A percentile compares a stretch with the other conserved stretches of the same genome.
phyloP scores from a whole-genome alignment of 2,329 filamentous ascomycete genomes.

The Chaetomiaceae sp. region DNA sequence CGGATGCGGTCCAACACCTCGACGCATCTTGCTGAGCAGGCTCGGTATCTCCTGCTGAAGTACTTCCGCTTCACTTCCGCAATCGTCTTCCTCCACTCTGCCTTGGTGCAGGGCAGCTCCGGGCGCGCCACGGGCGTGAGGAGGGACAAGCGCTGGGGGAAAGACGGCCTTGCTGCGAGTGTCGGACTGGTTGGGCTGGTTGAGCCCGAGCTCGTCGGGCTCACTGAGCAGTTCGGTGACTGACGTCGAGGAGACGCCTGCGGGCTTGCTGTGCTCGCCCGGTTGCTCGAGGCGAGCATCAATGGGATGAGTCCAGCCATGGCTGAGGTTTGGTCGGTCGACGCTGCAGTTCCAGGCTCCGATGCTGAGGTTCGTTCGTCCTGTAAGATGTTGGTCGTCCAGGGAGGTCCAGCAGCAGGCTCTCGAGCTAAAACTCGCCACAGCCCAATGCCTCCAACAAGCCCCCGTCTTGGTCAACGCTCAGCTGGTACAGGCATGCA shows the following conservation, averaged over 20 bases:
- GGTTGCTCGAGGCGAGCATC: slow-evolving; percentile 24
- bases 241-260: slow-evolving; percentile 6
- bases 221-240: slow-evolving; percentile 3
- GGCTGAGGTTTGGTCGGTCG: slow-evolving; percentile 9
- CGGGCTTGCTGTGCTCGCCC: slow-evolving; percentile 14
- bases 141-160: slow-evolving; percentile 22
- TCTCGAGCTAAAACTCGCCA: slow-evolving; percentile 14
- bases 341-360: background rate
- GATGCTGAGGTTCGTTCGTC: too few relatives aligned
- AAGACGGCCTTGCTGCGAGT: slow-evolving; percentile 16
- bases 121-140: slow-evolving; percentile 17
- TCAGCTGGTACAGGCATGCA: slow-evolving; percentile 13
- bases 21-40: slow-evolving; percentile 46
- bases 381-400: background rate
- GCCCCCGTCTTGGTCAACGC: background rate
- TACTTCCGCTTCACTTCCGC: slow-evolving; percentile 50
- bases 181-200: slow-evolving; percentile 13
- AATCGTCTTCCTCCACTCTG: slow-evolving; percentile 48
- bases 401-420: too few relatives aligned
- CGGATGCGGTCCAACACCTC: slow-evolving; percentile 47
- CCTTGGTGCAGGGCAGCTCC: slow-evolving; percentile 36
- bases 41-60: slow-evolving; percentile 43
- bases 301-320: slow-evolving; percentile 27
- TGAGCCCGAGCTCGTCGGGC: slow-evolving; percentile 1
- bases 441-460: too few relatives aligned